Conservation (phyloP, 2,329 filamentous ascomycete genomes). For the Ophiognomonia clavigignenti-juglandacearum region DNA sequence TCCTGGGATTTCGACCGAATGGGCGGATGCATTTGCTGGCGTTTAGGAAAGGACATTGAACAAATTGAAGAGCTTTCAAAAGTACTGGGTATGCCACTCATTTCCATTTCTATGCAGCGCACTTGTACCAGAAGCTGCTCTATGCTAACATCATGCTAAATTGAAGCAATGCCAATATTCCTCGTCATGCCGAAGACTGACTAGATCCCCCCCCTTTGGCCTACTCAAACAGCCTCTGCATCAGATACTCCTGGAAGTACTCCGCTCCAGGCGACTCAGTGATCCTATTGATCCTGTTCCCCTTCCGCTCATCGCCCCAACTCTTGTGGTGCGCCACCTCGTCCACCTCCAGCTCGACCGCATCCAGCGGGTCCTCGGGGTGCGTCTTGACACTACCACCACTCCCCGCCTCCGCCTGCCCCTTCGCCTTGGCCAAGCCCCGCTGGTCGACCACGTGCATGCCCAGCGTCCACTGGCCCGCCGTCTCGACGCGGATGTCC, state of each 20-base stretch:
- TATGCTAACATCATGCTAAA: background rate
- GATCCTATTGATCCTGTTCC: conserved; percentile 77
- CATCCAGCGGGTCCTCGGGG: conserved; percentile 38
- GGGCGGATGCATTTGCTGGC: conserved; percentile 12
- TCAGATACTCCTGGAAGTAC: conserved; percentile 59
- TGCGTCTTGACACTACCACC: conserved; percentile 25
- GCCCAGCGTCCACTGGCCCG: conserved; percentile 90
- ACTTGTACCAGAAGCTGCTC: background rate
- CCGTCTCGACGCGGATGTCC: conserved; percentile 85
- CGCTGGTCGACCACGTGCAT: conserved; percentile 84
- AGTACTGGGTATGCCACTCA: background rate
- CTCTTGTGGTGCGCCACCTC: conserved; percentile 63
- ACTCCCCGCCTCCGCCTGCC: conserved; percentile 34
- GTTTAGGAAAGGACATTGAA: conserved; percentile 2
- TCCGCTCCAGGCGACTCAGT: conserved; percentile 64
- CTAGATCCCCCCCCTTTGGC: no score
- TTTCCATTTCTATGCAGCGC: background rate
- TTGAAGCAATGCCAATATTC: background rate
- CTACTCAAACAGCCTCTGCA: conserved; percentile 60
- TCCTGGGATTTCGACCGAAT: background rate
- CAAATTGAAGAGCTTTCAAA: background rate
- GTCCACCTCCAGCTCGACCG: conserved; percentile 42
- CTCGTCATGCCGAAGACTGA: no score
- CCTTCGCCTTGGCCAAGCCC: conserved; percentile 49
- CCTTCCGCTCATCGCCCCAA: conserved; percentile 70